Conservation (phyloP, 2,329 filamentous ascomycete genomes). For the Zymoseptoria passerinii region DNA sequence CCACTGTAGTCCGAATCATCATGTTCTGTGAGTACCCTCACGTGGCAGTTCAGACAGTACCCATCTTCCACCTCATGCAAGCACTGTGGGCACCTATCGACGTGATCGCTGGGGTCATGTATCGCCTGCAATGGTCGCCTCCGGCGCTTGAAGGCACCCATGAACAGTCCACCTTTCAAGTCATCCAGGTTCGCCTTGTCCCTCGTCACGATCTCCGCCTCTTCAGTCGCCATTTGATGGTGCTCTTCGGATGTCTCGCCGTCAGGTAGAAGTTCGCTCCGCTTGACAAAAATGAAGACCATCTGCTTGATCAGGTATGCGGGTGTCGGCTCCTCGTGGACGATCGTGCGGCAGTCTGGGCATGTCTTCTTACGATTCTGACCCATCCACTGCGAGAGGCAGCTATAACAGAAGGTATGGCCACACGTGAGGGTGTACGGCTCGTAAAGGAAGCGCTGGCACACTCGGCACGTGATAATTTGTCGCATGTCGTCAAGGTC, state of each 20-base stretch:
- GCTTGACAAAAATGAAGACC: constrained; percentile 53
- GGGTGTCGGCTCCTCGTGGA: constrained; percentile 53
- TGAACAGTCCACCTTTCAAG: constrained; percentile 52
- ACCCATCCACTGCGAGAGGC: constrained; percentile 42
- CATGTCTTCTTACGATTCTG: constrained; percentile 57
- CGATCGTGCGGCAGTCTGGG: constrained; percentile 56
- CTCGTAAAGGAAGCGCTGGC: constrained; percentile 59
- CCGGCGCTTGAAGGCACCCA: constrained; percentile 47
- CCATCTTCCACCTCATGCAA: constrained; percentile 56
- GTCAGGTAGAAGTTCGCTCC: constrained; percentile 52
- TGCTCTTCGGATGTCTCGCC: constrained; percentile 58
- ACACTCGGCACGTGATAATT: constrained; percentile 60
- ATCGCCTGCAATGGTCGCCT: constrained; percentile 33
- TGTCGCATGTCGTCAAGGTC: constrained; percentile 55
- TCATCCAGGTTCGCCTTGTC: constrained; percentile 49
- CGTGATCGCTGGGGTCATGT: constrained; percentile 50
- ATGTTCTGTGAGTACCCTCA: constrained; percentile 44
- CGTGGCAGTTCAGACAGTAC: constrained; percentile 46
- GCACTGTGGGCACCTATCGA: constrained; percentile 55
- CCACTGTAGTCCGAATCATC: constrained; percentile 26
- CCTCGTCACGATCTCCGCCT: constrained; percentile 50
- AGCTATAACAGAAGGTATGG: constrained; percentile 63
- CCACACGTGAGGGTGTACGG: constrained; percentile 61
- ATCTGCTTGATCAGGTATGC: constrained; percentile 59
- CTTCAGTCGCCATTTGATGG: constrained; percentile 48